These are phyloP conservation scores for Suillus sp. DNA, from an alignment of 768 basidiomycete genomes.

Conservation along the genomic window DNA sequence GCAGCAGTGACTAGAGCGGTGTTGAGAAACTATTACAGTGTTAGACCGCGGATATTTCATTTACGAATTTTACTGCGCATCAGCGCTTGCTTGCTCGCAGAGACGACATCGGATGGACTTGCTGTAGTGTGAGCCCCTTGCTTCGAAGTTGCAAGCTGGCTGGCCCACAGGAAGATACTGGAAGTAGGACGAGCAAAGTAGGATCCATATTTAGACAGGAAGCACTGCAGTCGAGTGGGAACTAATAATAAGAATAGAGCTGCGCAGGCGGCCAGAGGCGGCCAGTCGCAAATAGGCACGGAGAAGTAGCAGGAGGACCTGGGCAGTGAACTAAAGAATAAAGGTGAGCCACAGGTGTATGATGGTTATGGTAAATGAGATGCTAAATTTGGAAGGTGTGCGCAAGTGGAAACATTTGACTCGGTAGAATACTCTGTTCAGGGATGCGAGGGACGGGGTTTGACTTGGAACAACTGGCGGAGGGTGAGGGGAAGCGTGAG, in stretches of 20 bases:
- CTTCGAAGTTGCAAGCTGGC: not conserved
- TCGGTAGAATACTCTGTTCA: not conserved
- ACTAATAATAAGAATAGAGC: slow-evolving; percentile 10
- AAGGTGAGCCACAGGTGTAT: slow-evolving; percentile 1
- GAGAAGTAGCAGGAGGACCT: not conserved
- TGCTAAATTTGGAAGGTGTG: too few relatives aligned
- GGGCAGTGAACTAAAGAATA: slow-evolving; percentile 1
- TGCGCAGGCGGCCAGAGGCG: slow-evolving; percentile 9
- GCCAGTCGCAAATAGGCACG: slow-evolving; percentile 8
- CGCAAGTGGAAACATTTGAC: slow-evolving; percentile 1
- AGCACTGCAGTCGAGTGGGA: slow-evolving; percentile 10
- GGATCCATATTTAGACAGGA: slow-evolving; percentile 17
- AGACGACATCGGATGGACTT: too few relatives aligned
- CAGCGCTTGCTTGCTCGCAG: not conserved
- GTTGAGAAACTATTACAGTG: not conserved
- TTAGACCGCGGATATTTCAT: slow-evolving; percentile 6
- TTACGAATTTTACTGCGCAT: not conserved
- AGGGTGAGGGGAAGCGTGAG: slow-evolving; percentile 16
- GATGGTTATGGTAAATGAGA: not conserved
- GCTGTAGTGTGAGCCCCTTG: too few relatives aligned
- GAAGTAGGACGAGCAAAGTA: not conserved
- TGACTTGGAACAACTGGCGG: not conserved
- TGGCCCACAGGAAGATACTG: not conserved
- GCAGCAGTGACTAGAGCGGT: not conserved
- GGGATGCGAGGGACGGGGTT: slow-evolving; percentile 8